Evolutionary conservation across 306 rosid genomes (phyloP).

Genomic region (Malus sylvestris): DNA sequence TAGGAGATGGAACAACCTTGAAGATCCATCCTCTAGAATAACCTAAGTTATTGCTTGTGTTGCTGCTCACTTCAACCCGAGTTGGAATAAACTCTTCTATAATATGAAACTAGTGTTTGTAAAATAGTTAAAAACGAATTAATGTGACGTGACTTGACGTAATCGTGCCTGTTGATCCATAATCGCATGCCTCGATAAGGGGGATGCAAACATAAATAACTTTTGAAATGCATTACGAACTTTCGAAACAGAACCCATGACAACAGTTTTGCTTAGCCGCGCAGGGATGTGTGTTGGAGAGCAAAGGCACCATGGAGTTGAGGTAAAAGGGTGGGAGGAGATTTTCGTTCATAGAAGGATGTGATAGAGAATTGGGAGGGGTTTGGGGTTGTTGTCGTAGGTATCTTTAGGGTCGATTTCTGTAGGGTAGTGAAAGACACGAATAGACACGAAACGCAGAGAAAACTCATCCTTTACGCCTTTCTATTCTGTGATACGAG

Average conservation of each 20-base stretch:
- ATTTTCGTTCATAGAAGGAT: too few species aligned
- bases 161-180: neutral
- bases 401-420: too few species aligned
- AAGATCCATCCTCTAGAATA: constrained; percentile 32
- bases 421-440: too few species aligned
- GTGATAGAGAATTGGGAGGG: neutral
- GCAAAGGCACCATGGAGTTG: too few species aligned
- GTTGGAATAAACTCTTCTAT: neutral
- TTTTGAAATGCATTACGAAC: neutral
- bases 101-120: neutral
- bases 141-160: neutral
- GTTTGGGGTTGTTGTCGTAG: neutral
- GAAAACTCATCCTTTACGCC: neutral
- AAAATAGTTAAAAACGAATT: neutral
- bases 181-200: neutral
- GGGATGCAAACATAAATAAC: neutral
- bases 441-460: too few species aligned
- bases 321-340: too few species aligned
- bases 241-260: neutral
- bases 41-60: neutral
- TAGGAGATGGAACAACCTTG: constrained; percentile 32
- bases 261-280: neutral
- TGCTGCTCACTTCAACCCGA: neutral
- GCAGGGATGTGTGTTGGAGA: too few species aligned
- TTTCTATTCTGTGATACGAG: neutral